Evolutionary conservation across 2,329 filamentous ascomycete species (phyloP), one percentile per base, ranked within the genome.

Genomic region (Gnomoniopsis sp.): DNA sequence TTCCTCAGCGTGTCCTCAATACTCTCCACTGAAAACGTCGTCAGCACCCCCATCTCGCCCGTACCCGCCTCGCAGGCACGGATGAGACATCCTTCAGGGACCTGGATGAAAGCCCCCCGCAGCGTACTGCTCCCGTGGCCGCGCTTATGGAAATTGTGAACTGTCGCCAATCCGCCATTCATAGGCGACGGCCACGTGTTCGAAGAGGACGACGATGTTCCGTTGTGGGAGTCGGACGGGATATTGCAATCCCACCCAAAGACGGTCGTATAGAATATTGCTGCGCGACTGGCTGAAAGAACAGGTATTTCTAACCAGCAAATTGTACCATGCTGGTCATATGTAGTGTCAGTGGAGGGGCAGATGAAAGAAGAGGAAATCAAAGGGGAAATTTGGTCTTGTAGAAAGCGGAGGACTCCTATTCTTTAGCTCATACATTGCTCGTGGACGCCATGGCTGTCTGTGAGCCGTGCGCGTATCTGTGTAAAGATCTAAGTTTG

Each of bases 281-380:
- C 67, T 55, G 71, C 74, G 33, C 74, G 68, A 33, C 60, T 49
- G 15, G 73, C 58, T 61, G 75, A 67, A 30, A 61, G 65, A 53
- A 72, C 70, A n/a, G 74, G 73, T 15, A 77, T 64, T 56, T 77
- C 71, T 49, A 73, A 69, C 72, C 73, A 77, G 64, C 68, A 72
- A 50, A 74, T 69, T 52, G 74, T 67, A 59, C 72, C 73, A 46
- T 58, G 50, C 56, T 58, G 23, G 41, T 21, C 4, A 3, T 15
- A 21, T 19, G n/a, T 10, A n/a, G 41, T 38, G 38, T 52, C 6
- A 6, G 22, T 33, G 22, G 17, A 67, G 58, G 55, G 55, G 8
- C 19, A 41, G 14, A 15, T 41, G 14, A 41, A 6, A 41, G 14
- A n/a, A 6, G 6, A 6, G 38, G 38, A 15, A 15, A 15, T 3